Percentiles rank a stretch among this genome's conserved stretches.
phyloP scores from a whole-genome alignment of 2,329 filamentous ascomycete species.

The Talaromyces albobiverticillius region DNA sequence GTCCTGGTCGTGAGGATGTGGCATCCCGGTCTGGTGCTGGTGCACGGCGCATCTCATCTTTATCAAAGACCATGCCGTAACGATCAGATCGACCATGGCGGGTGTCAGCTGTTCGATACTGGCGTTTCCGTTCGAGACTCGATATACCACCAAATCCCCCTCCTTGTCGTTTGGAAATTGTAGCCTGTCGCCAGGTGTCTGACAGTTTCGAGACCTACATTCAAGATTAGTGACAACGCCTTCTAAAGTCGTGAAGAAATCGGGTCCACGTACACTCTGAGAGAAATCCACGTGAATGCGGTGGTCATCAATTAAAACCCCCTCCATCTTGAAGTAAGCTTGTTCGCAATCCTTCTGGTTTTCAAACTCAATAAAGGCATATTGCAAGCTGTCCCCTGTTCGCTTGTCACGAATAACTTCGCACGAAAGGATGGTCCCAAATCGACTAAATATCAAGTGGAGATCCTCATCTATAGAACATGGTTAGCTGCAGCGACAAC shows the following conservation, averaged over 20 bases:
- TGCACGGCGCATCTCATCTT: slow-evolving; percentile 60
- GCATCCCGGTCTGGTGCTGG: slow-evolving; percentile 20
- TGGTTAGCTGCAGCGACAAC: slow-evolving; percentile 15
- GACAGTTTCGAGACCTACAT: slow-evolving; percentile 68
- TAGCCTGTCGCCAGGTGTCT: slow-evolving; percentile 81
- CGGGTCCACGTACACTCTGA: slow-evolving; percentile 68
- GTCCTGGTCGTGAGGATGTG: slow-evolving; percentile 2
- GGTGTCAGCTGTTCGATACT: slow-evolving; percentile 72
- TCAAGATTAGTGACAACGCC: slow-evolving; percentile 20
- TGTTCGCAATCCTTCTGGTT: slow-evolving; percentile 90
- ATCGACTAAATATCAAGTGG: slow-evolving; percentile 93
- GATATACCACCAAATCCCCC: slow-evolving; percentile 91
- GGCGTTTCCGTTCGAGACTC: slow-evolving; percentile 82
- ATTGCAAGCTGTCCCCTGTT: slow-evolving; percentile 92
- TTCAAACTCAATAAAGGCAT: slow-evolving; percentile 96
- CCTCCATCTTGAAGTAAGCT: slow-evolving; percentile 99
- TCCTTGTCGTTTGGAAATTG: slow-evolving; percentile 72
- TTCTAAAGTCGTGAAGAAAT: not conserved
- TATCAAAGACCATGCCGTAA: slow-evolving; percentile 81
- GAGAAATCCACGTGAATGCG: slow-evolving; percentile 98
- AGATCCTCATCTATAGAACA: slow-evolving; percentile 71
- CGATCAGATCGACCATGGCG: slow-evolving; percentile 42
- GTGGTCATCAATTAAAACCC: slow-evolving; percentile 92
- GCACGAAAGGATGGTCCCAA: slow-evolving; percentile 90
- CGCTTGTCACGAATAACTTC: slow-evolving; percentile 94